A percentile compares a stretch with the other conserved stretches of the same genome.
Conservation (phyloP, 2,329 filamentous ascomycete species). For the Cordyceps militaris region DNA sequence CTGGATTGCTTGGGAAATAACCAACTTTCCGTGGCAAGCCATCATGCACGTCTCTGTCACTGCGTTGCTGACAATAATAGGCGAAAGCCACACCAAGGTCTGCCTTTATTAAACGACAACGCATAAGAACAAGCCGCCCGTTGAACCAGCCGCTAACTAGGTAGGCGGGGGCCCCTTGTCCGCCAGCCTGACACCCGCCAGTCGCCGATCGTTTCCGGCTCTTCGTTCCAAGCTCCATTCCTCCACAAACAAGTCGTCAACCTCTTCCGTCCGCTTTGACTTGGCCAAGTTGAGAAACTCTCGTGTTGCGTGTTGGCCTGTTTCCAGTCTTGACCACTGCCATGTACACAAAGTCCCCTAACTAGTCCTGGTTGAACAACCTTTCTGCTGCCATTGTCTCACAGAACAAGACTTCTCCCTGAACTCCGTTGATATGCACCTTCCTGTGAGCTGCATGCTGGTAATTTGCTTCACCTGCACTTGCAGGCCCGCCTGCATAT, state of each 20-base stretch:
- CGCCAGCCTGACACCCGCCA: conserved; percentile 5
- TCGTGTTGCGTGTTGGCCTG: too few relatives aligned
- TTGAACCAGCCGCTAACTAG: background rate
- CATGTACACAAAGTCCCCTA: background rate
- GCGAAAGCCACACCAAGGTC: background rate
- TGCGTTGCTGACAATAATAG: background rate
- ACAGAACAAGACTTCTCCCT: background rate
- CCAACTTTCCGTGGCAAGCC: background rate
- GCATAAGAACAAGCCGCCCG: conserved; percentile 5
- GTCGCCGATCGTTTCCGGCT: conserved; percentile 6
- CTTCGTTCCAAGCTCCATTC: background rate
- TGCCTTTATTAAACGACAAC: background rate
- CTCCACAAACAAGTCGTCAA: background rate
- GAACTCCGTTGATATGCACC: conserved; percentile 1
- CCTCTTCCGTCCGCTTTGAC: background rate
- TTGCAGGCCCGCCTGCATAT: conserved; percentile 10
- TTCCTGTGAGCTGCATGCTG: conserved; percentile 5
- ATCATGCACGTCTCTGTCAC: conserved; percentile 5
- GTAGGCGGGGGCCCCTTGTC: conserved; percentile 1
- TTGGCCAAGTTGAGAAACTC: too few relatives aligned
- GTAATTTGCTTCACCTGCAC: conserved; percentile 11
- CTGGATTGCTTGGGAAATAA: background rate
- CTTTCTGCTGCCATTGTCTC: background rate
- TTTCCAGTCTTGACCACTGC: too few relatives aligned
- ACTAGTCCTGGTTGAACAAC: background rate